Evolutionary conservation across 2,329 filamentous ascomycete species (phyloP), one percentile per base, ranked within the genome.

Genomic region (Biscogniauxia mediterranea): DNA sequence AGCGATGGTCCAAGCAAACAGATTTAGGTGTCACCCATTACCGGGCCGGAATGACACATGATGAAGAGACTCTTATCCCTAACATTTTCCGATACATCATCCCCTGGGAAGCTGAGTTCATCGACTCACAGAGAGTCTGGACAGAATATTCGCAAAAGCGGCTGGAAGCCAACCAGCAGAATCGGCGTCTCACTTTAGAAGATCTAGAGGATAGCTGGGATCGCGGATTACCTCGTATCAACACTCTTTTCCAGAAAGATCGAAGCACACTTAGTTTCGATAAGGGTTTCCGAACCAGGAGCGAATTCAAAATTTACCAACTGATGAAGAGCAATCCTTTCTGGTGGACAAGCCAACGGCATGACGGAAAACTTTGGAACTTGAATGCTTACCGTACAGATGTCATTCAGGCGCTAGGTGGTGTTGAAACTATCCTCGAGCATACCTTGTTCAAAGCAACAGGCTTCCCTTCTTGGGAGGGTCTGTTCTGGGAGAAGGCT

Each of bases 51-150:
- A 99, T 99, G 95, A 95, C 93, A 20, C 93, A 98, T 71, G 93
- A 98, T 65, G 94, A 98, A 74, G 95, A 99, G 77, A 98, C 95
- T 0, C 80, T 99, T 57, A 99, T 99, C 62, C 95, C 95, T 9
- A 98, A 99, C 75, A 99, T 99, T 70, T 98, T 98, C 88, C 89
- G 95, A 62, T 99, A 99, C 78, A 98, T 99, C 74, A 97, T 98
- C 66, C 94, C 95, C 0, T 99, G 95, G 95, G 95, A 99, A 75
- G 92, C 94, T 1, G 95, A 99, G 75, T 99, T 99, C 77, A 96
- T 98, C 68, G 96, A 99, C 75, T 99, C 95, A 3, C 96, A 99
- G 75, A 89, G 96, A 69, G 95, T 99, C 1, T 99, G 95, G 95
- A 98, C 95, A 25, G 95, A 99, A 71, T 99, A 99, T 73, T 97